Conservation (phyloP, 225 moss, liverwort and hornwort species). For the Physcomitrellopsis africana region DNA sequence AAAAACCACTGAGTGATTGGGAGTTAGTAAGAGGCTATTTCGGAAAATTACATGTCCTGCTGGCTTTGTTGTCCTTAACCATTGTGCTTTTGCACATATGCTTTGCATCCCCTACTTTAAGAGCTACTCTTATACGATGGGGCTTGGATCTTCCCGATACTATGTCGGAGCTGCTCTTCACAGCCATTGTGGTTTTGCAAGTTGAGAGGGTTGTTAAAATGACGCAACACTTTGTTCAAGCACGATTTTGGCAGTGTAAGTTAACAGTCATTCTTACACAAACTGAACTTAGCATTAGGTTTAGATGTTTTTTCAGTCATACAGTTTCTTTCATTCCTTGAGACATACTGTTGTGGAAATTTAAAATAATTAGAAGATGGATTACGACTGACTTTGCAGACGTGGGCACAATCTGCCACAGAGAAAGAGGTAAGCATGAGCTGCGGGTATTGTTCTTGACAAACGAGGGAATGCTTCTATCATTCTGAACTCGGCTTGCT, state of each 20-base stretch:
- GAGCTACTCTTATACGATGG: constrained; percentile 64
- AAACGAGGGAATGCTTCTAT: background rate
- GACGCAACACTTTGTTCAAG: constrained; percentile 79
- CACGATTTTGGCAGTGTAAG: constrained; percentile 73
- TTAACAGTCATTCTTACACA: background rate
- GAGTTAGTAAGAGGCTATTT: constrained; percentile 80
- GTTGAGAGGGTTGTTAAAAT: constrained; percentile 86
- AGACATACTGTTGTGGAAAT: too few species aligned
- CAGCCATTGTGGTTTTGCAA: constrained; percentile 74
- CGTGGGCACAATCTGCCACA: too few species aligned
- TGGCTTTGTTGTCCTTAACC: constrained; percentile 61
- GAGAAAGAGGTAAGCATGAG: background rate
- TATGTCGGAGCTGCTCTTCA: constrained; percentile 64
- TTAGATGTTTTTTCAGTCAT: too few species aligned
- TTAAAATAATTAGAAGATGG: too few species aligned
- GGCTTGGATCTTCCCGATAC: constrained; percentile 82
- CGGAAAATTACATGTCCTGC: constrained; percentile 82
- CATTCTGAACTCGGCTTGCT: background rate
- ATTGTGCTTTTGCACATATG: constrained; percentile 73
- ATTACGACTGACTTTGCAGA: too few species aligned
- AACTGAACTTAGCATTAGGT: too few species aligned
- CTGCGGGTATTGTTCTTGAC: background rate
- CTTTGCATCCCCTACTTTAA: constrained; percentile 54
- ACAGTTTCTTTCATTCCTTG: too few species aligned
- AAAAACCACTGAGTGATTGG: constrained; percentile 76